A percentile compares a stretch with the other conserved stretches of the same genome.
Conservation (phyloP, 352 stramenopile genomes). For the Globisporangium echinulatum region DNA sequence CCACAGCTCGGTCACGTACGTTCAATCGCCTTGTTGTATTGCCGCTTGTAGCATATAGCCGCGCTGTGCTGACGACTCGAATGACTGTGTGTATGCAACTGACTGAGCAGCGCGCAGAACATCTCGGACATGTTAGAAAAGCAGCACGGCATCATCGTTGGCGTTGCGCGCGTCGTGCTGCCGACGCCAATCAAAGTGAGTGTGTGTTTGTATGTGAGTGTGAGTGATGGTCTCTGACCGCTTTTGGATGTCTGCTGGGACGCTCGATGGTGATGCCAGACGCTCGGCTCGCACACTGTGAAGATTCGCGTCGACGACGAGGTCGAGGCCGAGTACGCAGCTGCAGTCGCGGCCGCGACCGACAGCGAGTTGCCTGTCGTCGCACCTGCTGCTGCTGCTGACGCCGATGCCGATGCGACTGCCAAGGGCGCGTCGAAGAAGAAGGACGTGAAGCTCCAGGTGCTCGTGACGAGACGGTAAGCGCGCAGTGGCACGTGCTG, state of each 20-base stretch:
- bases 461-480: slow-evolving; percentile 69
- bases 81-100: not conserved
- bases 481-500: not conserved
- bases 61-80: not conserved
- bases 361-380: slow-evolving; percentile 17
- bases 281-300: slow-evolving; percentile 66
- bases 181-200: slow-evolving; percentile 62
- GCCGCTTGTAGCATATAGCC: too few relatives aligned
- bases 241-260: not conserved
- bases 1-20: slow-evolving; percentile 60
- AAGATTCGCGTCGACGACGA: slow-evolving; percentile 81
- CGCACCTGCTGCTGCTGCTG: slow-evolving; percentile 12
- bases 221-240: not conserved
- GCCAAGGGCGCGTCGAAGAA: slow-evolving; percentile 59
- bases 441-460: slow-evolving; percentile 61
- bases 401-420: slow-evolving; percentile 17
- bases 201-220: not conserved
- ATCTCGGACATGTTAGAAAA: slow-evolving; percentile 85
- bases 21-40: not conserved
- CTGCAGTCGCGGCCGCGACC: slow-evolving; percentile 12
- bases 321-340: slow-evolving; percentile 59
- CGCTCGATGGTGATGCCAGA: slow-evolving; percentile 19
- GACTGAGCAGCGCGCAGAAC: slow-evolving; percentile 46
- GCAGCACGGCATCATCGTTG: slow-evolving; percentile 76
- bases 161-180: slow-evolving; percentile 69